Evolutionary conservation across 2,329 filamentous ascomycete species (phyloP).

Genomic region (Colletotrichum truncatum): DNA sequence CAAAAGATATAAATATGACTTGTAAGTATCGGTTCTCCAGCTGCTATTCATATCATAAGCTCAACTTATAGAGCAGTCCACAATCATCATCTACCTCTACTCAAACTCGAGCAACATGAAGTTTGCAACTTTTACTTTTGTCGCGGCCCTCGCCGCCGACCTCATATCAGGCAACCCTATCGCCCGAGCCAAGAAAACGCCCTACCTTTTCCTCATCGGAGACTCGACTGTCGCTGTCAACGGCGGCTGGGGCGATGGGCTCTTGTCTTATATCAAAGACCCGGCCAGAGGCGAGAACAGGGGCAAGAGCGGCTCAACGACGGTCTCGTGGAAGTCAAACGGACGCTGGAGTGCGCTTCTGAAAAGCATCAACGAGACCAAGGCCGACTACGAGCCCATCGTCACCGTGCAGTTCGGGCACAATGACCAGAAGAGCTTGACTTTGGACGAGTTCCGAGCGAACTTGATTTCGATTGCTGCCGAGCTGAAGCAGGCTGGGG

Average conservation of each 20-base stretch:
- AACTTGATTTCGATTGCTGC: conserved; percentile 59
- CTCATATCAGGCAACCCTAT: neutral
- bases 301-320: conserved; percentile 66
- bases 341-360: conserved; percentile 63
- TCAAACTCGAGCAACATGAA: too few species aligned
- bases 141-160: neutral
- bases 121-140: neutral
- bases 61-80: neutral
- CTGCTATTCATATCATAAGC: neutral
- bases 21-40: too few species aligned
- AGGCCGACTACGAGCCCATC: conserved; percentile 41
- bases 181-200: conserved; percentile 35
- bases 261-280: conserved; percentile 57
- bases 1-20: too few species aligned
- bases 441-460: conserved; percentile 54
- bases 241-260: conserved; percentile 67
- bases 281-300: conserved; percentile 64
- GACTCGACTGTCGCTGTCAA: conserved; percentile 58
- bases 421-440: conserved; percentile 68
- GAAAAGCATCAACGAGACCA: conserved; percentile 48
- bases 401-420: conserved; percentile 63
- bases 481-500: conserved; percentile 53
- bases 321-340: conserved; percentile 59
- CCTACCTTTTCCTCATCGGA: conserved; percentile 57
- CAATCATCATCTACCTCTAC: neutral